Base-by-base conservation (phyloP, 768 basidiomycete genomes). In the Pisolithus orientalis region DNA sequence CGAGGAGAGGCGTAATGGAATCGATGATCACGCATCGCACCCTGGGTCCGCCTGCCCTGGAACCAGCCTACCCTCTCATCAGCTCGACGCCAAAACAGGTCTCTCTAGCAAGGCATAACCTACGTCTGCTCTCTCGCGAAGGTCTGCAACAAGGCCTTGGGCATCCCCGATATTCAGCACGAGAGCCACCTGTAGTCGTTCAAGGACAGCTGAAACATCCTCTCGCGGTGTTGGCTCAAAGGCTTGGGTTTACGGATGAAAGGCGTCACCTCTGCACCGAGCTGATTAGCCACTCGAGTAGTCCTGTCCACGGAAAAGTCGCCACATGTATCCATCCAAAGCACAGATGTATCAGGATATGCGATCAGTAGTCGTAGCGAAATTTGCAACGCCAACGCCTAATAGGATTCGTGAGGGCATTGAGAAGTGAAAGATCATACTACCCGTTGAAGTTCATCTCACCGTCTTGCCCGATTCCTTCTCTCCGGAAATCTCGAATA, bases 261-360 rank as follows among this genome's bases (percentile, higher is more conserved):
- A 25, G 42, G 64, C 57, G 62, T 69, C 60, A 57, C 57, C 66
- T 55, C 58, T 52, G 57, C 47, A 34, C 57, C 55, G 44, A 62
- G 57, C 13, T 58, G 58, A 50, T 63, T 54, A 28, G 80, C 54
- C 16, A 82, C 58, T 21, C 68, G 59, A 3, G 65, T 54, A 2
- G 80, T 75, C 38, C 72, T 70, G 24, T 80, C 77, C 1, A 71
- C 70, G 37, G 83, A 77, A 62, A 90, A 87, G 54, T 80, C 80
- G 1, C 87, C 85, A 0, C 75, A 75, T 9, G 83, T 84, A 59
- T 91, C 88, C 44, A 91, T 75, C 89, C 89, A 91, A 5, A 81
- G 61, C 1, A 74, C 80, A 47, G 63, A 71, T 2, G 72, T 64
- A n/a, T 72, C 57, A 17, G 56, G 51, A 49, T 70, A 46, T 16